phyloP scores from a whole-genome alignment of 768 basidiomycete genomes.

The Auricularia sp. region DNA sequence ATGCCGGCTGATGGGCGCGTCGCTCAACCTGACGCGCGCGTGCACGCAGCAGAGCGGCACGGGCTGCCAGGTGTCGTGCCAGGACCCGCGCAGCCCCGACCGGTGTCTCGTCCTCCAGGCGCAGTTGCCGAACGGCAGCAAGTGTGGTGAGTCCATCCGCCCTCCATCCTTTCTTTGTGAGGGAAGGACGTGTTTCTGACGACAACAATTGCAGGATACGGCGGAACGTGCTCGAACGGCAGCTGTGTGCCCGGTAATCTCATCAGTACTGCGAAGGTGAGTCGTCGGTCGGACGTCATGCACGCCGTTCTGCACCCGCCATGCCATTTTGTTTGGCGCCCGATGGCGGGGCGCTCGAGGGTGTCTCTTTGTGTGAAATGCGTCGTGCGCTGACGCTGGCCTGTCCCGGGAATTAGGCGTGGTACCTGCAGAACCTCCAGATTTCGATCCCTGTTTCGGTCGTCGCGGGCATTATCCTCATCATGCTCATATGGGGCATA shows the following conservation, averaged over 20 bases:
- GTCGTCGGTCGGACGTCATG: constrained; percentile 3
- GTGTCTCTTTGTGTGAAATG: too few relatives aligned
- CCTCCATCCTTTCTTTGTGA: neutral
- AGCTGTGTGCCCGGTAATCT: constrained; percentile 51
- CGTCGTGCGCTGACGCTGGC: neutral
- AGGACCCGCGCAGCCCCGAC: constrained; percentile 49
- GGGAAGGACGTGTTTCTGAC: neutral
- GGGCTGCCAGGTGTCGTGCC: constrained; percentile 71
- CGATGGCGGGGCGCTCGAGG: neutral
- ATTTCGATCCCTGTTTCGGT: constrained; percentile 73
- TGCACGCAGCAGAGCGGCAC: constrained; percentile 57
- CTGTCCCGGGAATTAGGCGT: constrained; percentile 33
- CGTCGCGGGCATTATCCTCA: constrained; percentile 50
- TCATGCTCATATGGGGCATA: constrained; percentile 47
- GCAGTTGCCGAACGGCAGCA: constrained; percentile 67
- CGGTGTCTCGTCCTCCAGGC: constrained; percentile 64
- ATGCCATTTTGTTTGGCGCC: neutral
- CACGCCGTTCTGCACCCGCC: neutral
- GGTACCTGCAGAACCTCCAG: constrained; percentile 67
- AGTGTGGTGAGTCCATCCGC: constrained; percentile 49
- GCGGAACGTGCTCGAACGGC: constrained; percentile 54
- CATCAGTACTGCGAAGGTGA: constrained; percentile 52
- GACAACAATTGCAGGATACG: constrained; percentile 38
- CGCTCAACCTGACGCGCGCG: constrained; percentile 55
- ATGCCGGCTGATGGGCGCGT: constrained; percentile 63